Conservation (phyloP, 192 early-diverging fungal genomes). For the Entomortierella chlamydospora region DNA sequence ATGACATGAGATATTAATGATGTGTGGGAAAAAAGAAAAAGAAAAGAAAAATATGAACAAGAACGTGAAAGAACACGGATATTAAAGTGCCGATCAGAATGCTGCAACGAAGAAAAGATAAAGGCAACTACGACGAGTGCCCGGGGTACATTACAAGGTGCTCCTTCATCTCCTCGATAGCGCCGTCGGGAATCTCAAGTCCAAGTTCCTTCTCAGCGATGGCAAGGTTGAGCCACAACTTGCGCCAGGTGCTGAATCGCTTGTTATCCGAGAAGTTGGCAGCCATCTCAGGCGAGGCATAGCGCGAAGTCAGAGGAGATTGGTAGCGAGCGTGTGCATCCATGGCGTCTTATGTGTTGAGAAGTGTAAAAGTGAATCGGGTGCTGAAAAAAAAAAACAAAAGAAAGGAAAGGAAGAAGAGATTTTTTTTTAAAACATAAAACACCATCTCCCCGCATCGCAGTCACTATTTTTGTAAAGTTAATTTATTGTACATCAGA, state of each 20-base stretch:
- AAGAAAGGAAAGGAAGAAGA: not conserved
- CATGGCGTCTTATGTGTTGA: constrained; percentile 34
- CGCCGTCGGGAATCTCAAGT: constrained; percentile 85
- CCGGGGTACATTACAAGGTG: constrained; percentile 66
- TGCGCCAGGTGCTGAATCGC: constrained; percentile 95
- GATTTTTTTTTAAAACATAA: constrained; percentile 2
- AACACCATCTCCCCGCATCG: not conserved
- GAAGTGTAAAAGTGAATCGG: not conserved
- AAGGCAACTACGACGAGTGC: not conserved
- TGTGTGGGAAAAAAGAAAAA: constrained; percentile 1
- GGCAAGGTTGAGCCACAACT: constrained; percentile 95
- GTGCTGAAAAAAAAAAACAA: not conserved
- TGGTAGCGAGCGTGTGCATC: constrained; percentile 85
- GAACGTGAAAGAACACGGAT: not conserved
- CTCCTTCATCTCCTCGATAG: constrained; percentile 89
- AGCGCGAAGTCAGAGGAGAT: constrained; percentile 96
- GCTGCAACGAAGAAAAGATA: not conserved
- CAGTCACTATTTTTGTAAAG: constrained; percentile 25
- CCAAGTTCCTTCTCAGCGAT: constrained; percentile 93
- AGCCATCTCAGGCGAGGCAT: constrained; percentile 97
- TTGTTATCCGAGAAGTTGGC: constrained; percentile 97
- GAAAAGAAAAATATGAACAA: not conserved
- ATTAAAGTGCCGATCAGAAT: too few species aligned
- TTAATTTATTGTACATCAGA: not conserved
- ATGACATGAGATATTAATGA: not conserved